Evolutionary conservation across 768 basidiomycete species (phyloP), one percentile per base, ranked within the genome.

Genomic region (Fibroporia radiculosa): DNA sequence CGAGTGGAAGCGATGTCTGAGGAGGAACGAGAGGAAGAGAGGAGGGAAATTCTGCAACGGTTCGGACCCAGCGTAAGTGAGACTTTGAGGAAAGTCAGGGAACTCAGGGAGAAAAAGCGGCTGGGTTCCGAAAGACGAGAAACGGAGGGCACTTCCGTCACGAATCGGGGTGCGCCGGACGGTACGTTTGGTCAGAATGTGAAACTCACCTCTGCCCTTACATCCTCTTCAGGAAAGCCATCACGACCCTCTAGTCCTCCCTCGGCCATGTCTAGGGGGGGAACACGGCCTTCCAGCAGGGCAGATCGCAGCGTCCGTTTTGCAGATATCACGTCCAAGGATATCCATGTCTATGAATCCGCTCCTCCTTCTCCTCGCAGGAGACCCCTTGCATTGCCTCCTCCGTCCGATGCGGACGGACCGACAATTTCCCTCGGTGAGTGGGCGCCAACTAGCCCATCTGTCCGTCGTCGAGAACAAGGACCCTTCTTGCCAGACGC

Each of bases 261-360:
- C 18, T 60, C 78, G 4, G 71, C 77, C 8, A 56, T 77, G 28
- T 71, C 72, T 10, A 66, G 69, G 6, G 65, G 68, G 13, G 48
- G 63, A 44, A 78, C 77, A 12, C 78, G 83, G 11, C 82, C 84
- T 12, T 73, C 80, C 61, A 71, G 78, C 59, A 41, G 77, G 63
- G 50, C 72, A 1, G 56, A 67, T 39, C 66, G 82, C 12, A 77
- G 65, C 51, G 62, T 90, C 24, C 79, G 88, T 14, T 92, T 92
- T 55, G 84, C 86, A 25, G 80, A 89, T 29, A 67, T 88, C 13
- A 76, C 73, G 1, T 78, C 84, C 0, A 63, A 74, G n/a, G 84
- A 90, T 56, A 77, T 91, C 2, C 73, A 87, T 61, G 82, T 91
- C 1, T 91, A 91, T 55, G 84, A 88, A 54, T 89, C 87, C 12